Percentiles rank a stretch among this genome's conserved stretches.
Conservation (phyloP, 148 eudicot genomes). For the Rhododendron henanense region DNA sequence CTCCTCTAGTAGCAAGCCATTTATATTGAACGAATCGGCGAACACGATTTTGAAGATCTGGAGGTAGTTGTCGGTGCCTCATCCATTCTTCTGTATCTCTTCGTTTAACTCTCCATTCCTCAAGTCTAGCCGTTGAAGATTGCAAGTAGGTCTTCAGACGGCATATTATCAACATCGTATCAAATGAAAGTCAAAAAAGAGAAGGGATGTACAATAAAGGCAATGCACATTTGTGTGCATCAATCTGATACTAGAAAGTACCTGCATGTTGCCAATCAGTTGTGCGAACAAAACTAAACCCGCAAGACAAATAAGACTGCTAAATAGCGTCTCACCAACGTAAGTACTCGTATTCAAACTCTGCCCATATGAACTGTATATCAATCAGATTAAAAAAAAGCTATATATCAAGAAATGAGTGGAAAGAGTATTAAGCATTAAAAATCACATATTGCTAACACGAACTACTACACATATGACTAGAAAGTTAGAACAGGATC, state of each 20-base stretch:
- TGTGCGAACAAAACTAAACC: constrained; percentile 69
- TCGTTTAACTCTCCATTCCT: constrained; percentile 80
- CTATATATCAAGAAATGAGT: constrained; percentile 34
- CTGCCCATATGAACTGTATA: constrained; percentile 84
- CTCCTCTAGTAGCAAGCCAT: constrained; percentile 96
- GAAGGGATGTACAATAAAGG: not conserved
- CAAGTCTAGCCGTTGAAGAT: constrained; percentile 73
- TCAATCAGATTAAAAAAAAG: not conserved
- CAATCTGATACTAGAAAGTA: constrained; percentile 12
- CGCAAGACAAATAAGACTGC: constrained; percentile 57
- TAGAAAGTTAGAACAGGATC: not conserved
- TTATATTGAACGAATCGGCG: constrained; percentile 87
- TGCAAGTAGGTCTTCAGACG: constrained; percentile 53
- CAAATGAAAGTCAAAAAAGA: not conserved
- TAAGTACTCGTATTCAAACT: constrained; percentile 45
- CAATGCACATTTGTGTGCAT: not conserved
- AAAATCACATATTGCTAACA: not conserved
- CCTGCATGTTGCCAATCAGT: constrained; percentile 94
- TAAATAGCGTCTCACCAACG: constrained; percentile 50
- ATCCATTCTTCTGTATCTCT: constrained; percentile 92
- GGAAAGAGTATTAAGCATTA: not conserved
- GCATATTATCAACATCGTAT: not conserved
- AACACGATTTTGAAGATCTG: constrained; percentile 70
- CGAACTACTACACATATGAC: not conserved
- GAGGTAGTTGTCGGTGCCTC: constrained; percentile 87